phyloP scores from a whole-genome alignment of 2,329 filamentous ascomycete species.

The Fusarium sterilihyphosum region DNA sequence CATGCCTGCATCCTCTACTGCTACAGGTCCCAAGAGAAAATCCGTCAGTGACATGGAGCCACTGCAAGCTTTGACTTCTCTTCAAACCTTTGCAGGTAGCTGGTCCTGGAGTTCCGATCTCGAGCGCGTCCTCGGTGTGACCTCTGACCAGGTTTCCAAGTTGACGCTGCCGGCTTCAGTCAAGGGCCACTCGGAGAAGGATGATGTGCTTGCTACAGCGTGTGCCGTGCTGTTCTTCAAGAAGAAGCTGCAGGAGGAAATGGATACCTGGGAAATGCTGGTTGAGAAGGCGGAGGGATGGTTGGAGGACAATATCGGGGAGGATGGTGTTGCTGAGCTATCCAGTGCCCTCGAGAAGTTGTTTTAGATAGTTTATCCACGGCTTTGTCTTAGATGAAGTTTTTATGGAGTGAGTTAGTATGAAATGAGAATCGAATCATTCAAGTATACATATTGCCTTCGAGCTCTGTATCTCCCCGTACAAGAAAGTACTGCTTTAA shows the following conservation, averaged over 20 bases:
- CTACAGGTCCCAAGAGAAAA: neutral
- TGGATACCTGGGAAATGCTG: slow-evolving; percentile 72
- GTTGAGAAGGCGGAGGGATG: slow-evolving; percentile 67
- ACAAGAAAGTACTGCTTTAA: rapidly evolving
- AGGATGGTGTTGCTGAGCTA: slow-evolving; percentile 20
- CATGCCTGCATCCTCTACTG: neutral
- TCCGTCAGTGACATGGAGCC: neutral
- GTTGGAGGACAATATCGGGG: slow-evolving; percentile 47
- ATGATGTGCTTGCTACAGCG: slow-evolving; percentile 42
- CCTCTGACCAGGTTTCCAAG: neutral
- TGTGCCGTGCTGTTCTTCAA: slow-evolving; percentile 54
- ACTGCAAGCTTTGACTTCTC: slow-evolving; percentile 54
- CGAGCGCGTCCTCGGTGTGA: slow-evolving; percentile 40
- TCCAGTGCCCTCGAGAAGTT: slow-evolving; percentile 25
- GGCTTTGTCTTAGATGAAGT: neutral
- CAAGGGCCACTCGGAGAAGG: neutral
- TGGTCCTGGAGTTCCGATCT: slow-evolving; percentile 47
- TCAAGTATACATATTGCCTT: neutral
- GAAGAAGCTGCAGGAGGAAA: slow-evolving; percentile 52
- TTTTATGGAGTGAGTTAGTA: neutral
- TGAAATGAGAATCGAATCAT: neutral
- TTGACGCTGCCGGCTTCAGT: slow-evolving; percentile 9
- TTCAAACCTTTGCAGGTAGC: slow-evolving; percentile 57
- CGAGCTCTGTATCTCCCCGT: rapidly evolving
- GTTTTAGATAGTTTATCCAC: neutral